Base-by-base conservation (phyloP, 2,329 filamentous ascomycete species). In the Aureobasidium vineae region DNA sequence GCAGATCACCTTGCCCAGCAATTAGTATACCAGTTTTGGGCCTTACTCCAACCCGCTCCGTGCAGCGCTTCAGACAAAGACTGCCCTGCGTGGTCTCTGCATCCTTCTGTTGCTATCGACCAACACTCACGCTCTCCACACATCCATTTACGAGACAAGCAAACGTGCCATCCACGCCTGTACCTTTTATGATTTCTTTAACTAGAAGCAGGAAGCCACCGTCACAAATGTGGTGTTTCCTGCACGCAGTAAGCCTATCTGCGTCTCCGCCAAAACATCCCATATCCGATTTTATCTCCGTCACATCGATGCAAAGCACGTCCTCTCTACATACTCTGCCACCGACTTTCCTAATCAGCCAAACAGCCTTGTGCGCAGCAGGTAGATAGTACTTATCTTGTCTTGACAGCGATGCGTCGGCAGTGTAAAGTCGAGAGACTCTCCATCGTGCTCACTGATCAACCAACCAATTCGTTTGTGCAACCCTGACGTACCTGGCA, bases 211-310 rank as follows among this genome's bases (percentile, higher is more conserved):
- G 33, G 28, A 63, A 63, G 59, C 61, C 49, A 54, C 49, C 28
- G 7, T 41, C 31, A 64, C 61, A 45, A 23, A 64, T 54, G 15
- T 36, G 49, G 61, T 26, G 61, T 26, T 33, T 36, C 47, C 41
- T 64, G 61, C 61, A 64, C 49, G 61, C 49, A 64, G 61, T 49
- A 36, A 64, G 49, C 61, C 61, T 64, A 41, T 63, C 45, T 43
- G 45, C 60, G 60, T 53, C 60, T 31, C 61, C 28, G 49, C 61
- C 36, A 54, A 36, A 64, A 43, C 26, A 33, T 33, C 49, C 49
- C 61, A 33, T 38, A 64, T 54, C 49, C 26, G 49, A 36, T 53
- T 54, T 54, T n/a, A 16, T 52, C 41, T 61, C 19, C 33, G n/a
- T 63, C 45, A 28, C 19, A 11, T 36, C 36, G 36, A 36, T 41